Conservation (phyloP, 2,329 filamentous ascomycete genomes). For the Penicillium sumatraense region DNA sequence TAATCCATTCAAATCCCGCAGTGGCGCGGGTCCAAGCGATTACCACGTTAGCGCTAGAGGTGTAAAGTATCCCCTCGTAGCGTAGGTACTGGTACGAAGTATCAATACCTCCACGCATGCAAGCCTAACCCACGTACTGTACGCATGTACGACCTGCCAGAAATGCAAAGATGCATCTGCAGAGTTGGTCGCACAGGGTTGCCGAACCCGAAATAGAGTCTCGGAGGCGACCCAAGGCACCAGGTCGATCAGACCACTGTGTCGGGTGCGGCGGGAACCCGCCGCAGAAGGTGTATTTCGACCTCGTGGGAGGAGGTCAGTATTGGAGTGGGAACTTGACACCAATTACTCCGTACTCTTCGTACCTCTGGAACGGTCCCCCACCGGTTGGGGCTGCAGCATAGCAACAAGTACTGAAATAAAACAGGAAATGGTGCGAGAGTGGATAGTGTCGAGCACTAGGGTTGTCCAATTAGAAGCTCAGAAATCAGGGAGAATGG, state of each 20-base stretch:
- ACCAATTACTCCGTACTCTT: no score
- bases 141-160: not conserved
- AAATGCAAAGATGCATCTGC: not conserved
- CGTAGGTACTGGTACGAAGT: no score
- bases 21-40: conserved; percentile 6
- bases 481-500: not conserved
- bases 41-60: not conserved
- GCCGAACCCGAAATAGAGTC: conserved; percentile 6
- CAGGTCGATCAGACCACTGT: conserved; percentile 22
- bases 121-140: not conserved
- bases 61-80: not conserved
- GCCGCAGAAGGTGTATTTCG: conserved; percentile 18
- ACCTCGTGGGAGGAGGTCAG: no score
- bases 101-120: not conserved
- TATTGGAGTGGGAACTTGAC: not conserved
- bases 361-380: not conserved
- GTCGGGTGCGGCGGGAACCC: conserved; percentile 20
- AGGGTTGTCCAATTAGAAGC: not conserved
- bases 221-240: conserved; percentile 18
- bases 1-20: not conserved
- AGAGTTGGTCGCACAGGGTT: not conserved
- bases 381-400: not conserved
- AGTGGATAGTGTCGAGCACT: not conserved
- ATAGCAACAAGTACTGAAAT: no score
- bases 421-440: not conserved